These are phyloP conservation scores for Dendrocalamus sinicus DNA, from an alignment of 176 grass and related monocot species.

Conservation along the genomic window DNA sequence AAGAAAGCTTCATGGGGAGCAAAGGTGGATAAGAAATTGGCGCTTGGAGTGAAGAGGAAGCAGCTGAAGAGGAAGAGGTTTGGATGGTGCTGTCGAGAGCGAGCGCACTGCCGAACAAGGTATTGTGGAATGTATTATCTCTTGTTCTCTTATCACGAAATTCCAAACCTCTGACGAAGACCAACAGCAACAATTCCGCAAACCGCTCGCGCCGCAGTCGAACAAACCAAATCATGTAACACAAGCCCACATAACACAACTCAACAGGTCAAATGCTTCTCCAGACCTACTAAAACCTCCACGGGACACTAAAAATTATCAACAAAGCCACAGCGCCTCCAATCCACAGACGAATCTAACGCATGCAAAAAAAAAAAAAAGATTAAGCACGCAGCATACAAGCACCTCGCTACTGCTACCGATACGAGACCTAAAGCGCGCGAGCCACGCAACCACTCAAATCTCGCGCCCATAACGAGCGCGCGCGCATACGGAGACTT, in stretches of 20 bases:
- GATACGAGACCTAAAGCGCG: background rate
- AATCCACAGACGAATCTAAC: background rate
- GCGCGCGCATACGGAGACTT: background rate
- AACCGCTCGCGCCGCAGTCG: background rate
- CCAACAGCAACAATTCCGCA: background rate
- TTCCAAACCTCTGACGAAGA: background rate
- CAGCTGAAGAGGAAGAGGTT: constrained; percentile 56
- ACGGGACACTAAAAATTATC: background rate
- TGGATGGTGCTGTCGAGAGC: constrained; percentile 33
- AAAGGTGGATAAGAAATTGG: too few relatives aligned
- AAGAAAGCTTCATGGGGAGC: constrained; percentile 53
- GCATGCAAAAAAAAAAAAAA: too few relatives aligned
- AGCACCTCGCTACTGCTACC: background rate
- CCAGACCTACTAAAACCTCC: constrained; percentile 27
- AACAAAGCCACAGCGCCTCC: background rate
- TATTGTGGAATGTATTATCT: too few relatives aligned
- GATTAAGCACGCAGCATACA: background rate
- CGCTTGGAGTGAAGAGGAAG: constrained; percentile 46
- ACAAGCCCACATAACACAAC: background rate
- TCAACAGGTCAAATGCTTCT: background rate
- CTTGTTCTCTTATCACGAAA: background rate
- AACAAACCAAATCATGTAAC: background rate
- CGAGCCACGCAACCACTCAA: background rate
- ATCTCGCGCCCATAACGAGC: background rate
- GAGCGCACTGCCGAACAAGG: too few relatives aligned